These are phyloP conservation scores for Handroanthus guayacan DNA, from an alignment of 257 asterid species.

Conservation along the genomic window DNA sequence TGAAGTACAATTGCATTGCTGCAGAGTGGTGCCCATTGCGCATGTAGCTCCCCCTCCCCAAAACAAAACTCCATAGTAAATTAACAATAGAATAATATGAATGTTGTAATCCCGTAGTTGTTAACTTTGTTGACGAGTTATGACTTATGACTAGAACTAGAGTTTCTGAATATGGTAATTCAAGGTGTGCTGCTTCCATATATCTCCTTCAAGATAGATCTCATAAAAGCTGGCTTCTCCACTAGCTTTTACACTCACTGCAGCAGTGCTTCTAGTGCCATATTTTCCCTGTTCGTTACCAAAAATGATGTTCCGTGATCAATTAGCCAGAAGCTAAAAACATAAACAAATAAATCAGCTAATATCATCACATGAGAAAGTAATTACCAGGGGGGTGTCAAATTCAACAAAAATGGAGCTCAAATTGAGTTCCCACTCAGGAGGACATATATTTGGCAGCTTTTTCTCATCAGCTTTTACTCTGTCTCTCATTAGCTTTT, in stretches of 20 bases:
- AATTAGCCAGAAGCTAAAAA: neutral
- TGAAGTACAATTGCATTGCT: constrained; percentile 1
- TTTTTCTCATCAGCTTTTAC: constrained; percentile 55
- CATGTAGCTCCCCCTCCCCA: neutral
- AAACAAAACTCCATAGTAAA: too few species aligned
- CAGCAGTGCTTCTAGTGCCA: constrained; percentile 71
- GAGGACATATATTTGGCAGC: constrained; percentile 64
- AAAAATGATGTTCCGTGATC: neutral
- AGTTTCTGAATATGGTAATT: constrained; percentile 48
- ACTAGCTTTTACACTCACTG: constrained; percentile 49
- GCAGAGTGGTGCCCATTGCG: neutral
- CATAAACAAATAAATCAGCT: neutral
- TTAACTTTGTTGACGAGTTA: neutral
- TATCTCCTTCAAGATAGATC: constrained; percentile 51
- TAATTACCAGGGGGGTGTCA: constrained; percentile 69
- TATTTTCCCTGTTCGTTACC: constrained; percentile 51
- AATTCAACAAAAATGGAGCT: constrained; percentile 78
- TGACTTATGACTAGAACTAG: neutral
- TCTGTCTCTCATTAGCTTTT: constrained; percentile 64
- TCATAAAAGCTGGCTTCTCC: constrained; percentile 72
- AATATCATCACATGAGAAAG: neutral
- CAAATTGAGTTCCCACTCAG: constrained; percentile 61
- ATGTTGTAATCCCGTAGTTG: too few species aligned
- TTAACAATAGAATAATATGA: neutral
- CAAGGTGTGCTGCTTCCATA: constrained; percentile 62